These are phyloP conservation scores for Microbotryum lychnidis-dioicae DNA, from an alignment of 1,284 basidiomycete genomes.

Conservation along the genomic window DNA sequence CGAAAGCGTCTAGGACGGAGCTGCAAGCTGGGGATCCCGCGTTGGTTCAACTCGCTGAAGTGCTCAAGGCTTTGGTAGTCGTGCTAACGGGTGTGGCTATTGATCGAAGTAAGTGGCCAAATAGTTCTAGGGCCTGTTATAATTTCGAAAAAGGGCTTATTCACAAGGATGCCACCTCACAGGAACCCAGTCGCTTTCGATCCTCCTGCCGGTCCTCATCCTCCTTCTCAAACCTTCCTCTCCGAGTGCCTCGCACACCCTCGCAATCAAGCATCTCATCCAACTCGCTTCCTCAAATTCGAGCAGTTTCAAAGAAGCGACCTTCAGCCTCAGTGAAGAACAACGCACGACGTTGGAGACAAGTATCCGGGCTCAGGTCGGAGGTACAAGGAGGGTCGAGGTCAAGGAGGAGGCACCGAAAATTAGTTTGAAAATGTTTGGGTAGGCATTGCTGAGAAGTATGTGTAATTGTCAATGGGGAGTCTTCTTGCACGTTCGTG, in stretches of 20 bases:
- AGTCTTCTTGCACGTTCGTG: too few relatives aligned
- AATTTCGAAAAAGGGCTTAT: neutral
- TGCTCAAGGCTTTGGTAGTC: conserved; percentile 67
- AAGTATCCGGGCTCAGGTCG: conserved; percentile 51
- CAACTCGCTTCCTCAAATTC: conserved; percentile 67
- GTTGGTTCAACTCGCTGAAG: conserved; percentile 51
- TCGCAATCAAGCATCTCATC: conserved; percentile 66
- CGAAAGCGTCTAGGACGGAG: conserved; percentile 42
- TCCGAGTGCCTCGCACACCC: conserved; percentile 47
- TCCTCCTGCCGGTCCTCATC: conserved; percentile 70
- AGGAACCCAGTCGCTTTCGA: conserved; percentile 63
- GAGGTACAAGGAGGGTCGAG: neutral
- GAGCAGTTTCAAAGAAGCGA: conserved; percentile 76
- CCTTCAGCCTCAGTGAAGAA: conserved; percentile 56
- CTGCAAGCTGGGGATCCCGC: conserved; percentile 1
- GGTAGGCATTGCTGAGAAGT: neutral
- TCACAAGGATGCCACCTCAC: neutral
- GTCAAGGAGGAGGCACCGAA: conserved; percentile 9
- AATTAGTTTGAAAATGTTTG: conserved; percentile 24
- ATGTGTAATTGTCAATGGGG: too few relatives aligned
- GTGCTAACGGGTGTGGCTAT: conserved; percentile 56
- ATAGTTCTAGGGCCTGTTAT: neutral
- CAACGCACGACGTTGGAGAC: conserved; percentile 62
- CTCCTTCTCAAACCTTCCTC: conserved; percentile 59
- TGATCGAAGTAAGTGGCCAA: conserved; percentile 52